A percentile compares a stretch with the other conserved stretches of the same genome.
Evolutionary conservation across 2,329 filamentous ascomycete genomes (phyloP).

Genomic region (Xylaria sp.): DNA sequence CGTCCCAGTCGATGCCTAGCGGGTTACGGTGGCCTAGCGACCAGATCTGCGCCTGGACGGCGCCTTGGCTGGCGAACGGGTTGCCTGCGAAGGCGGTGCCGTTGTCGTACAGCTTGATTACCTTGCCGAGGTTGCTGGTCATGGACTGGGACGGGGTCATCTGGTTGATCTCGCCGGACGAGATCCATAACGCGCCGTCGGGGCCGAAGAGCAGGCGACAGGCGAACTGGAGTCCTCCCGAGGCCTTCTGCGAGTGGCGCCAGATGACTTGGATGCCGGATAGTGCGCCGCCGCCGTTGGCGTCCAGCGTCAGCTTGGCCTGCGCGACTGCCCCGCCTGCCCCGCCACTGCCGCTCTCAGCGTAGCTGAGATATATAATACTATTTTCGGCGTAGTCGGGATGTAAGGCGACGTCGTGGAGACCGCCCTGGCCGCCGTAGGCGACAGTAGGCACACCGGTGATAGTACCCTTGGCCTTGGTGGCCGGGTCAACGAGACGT

Average conservation of each 20-base stretch:
- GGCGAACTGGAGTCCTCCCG: slow-evolving; percentile 30
- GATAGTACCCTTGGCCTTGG: slow-evolving; percentile 23
- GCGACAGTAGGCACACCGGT: slow-evolving; percentile 29
- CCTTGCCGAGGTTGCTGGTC: slow-evolving; percentile 31
- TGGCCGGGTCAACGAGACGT: slow-evolving; percentile 27
- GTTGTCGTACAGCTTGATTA: slow-evolving; percentile 31
- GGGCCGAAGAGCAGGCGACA: slow-evolving; percentile 31
- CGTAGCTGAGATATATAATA: slow-evolving; percentile 32
- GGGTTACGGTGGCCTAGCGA: slow-evolving; percentile 33
- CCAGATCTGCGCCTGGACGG: slow-evolving; percentile 31
- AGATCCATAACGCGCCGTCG: slow-evolving; percentile 31
- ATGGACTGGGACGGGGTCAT: slow-evolving; percentile 33
- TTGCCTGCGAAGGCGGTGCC: slow-evolving; percentile 31
- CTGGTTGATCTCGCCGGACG: slow-evolving; percentile 33
- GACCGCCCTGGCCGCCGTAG: slow-evolving; percentile 31
- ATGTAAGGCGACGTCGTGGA: slow-evolving; percentile 32
- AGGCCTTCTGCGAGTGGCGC: slow-evolving; percentile 31
- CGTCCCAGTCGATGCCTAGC: slow-evolving; percentile 33
- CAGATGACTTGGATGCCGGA: slow-evolving; percentile 29
- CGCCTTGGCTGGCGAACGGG: slow-evolving; percentile 30
- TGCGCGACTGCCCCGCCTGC: slow-evolving; percentile 29
- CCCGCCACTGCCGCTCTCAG: slow-evolving; percentile 26
- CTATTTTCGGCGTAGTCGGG: slow-evolving; percentile 29
- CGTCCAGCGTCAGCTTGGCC: slow-evolving; percentile 27
- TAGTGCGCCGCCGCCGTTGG: slow-evolving; percentile 28